Evolutionary conservation across 2,329 filamentous ascomycete genomes (phyloP), one percentile per base, ranked within the genome.

Genomic region (Fusarium albosuccineum): DNA sequence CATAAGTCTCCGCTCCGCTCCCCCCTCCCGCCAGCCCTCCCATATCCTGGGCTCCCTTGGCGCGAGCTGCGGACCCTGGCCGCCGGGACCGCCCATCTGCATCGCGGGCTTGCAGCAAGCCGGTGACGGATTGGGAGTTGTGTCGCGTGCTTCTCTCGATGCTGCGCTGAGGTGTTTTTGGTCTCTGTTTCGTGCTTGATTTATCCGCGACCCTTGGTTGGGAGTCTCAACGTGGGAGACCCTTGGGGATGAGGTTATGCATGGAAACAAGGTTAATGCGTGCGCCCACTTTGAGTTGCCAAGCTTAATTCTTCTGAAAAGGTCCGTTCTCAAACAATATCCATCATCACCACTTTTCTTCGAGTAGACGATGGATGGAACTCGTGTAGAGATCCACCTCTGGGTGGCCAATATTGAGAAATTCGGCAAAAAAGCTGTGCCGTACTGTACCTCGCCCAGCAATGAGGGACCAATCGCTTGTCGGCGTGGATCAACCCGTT

Each of bases 81-180:
- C 42, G 22, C 49, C 16, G 9, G 48, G 11, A 53, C 49, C 36
- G n/a, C 26, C 22, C 26, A 45, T 61, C 42, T 34, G 50, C 64
- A 60, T 55, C 48, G 42, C 44, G 29, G 22, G 50, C 41, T 11
- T 42, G 50, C 55, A 64, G 48, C 27, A 8, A 22, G 17, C 66
- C 56, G 70, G 66, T 70, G 66, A 73, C 66, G 40, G 46, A 64
- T 61, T 67, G 44, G 70, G 70, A 58, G 56, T 9, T 64, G 39
- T 64, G 66, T 73, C 68, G 66, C 29, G 60, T 73, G 58, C 68
- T 65, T 57, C 5, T 17, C 9, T 53, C 9, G 29, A 7, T 33
- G 45, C 50, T 33, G 1, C 13, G 36, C 27, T 60, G 53, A 34
- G 36, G 30, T 45, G 37, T 68, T 26, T 34, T 46, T 51, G 14